phyloP scores from a whole-genome alignment of 148 eudicot genomes.

The Camellia lanceoleosa region DNA sequence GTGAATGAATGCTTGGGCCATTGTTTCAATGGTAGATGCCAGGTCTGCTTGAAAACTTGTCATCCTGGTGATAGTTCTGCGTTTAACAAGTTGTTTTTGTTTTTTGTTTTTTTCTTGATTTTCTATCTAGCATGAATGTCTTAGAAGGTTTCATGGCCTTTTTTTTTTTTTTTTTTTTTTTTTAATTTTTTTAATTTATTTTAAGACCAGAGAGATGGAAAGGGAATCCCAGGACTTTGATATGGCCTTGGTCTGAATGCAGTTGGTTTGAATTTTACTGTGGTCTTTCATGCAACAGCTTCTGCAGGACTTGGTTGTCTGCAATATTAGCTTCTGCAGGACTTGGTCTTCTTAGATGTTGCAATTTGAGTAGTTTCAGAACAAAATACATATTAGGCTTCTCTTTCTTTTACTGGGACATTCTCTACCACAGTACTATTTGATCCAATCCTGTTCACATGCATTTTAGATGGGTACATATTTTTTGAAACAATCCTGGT shows the following conservation, averaged over 20 bases:
- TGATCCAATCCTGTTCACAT: constrained; percentile 38
- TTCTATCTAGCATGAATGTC: too few relatives aligned
- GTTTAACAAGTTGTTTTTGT: too few relatives aligned
- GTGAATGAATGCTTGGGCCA: not conserved
- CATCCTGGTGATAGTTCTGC: not conserved
- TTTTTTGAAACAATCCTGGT: too few relatives aligned
- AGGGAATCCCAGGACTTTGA: too few relatives aligned
- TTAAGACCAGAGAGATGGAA: too few relatives aligned
- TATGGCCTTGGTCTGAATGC: too few relatives aligned
- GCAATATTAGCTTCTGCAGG: constrained; percentile 54
- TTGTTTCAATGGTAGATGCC: not conserved
- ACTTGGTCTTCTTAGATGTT: constrained; percentile 54
- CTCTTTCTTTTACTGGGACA: constrained; percentile 48
- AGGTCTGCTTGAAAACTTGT: not conserved
- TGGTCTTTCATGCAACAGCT: too few relatives aligned
- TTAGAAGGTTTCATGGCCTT: too few relatives aligned
- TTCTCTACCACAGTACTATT: constrained; percentile 46
- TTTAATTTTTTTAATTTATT: too few relatives aligned
- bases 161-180: too few relatives aligned
- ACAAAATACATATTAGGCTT: constrained; percentile 55
- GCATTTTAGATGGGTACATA: constrained; percentile 42
- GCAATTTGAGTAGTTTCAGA: constrained; percentile 71
- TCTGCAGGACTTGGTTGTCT: too few relatives aligned
- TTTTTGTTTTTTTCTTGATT: not conserved
- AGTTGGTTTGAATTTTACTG: too few relatives aligned